Evolutionary conservation across 2,329 filamentous ascomycete species (phyloP), one percentile per base, ranked within the genome.

Genomic region (Ophiostoma himal-ulmi): DNA sequence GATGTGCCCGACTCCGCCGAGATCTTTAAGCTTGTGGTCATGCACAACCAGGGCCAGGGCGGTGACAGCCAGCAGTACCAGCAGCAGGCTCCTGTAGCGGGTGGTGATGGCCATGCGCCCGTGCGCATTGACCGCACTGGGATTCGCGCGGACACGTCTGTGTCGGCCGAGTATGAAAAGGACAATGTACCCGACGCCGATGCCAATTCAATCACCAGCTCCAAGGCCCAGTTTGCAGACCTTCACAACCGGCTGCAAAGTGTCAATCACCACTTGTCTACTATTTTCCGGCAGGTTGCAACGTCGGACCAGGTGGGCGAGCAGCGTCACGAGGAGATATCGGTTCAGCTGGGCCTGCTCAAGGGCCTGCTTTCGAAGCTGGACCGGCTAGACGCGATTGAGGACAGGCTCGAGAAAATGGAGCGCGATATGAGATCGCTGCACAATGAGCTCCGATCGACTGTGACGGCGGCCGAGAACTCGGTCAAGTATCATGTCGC

Each of bases 1-100:
- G 94, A 98, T 75, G 94, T 89, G 76, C 93, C 95, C 0, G 95
- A 99, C 81, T 96, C 93, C 5, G 96, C 97, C 76, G 95, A 99
- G 80, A 80, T 97, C 74, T 95, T 94, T 83, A 96, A 94, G 78
- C 86, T 98, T 77, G 85, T 91, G 48, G 87, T 95, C 68, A 87
- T 89, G 77, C 89, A 86, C 13, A 85, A 88, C 36, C 30, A 68
- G 26, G 76, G 85, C 8, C 85, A 87, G 36, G n/a, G 39, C 36
- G 76, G 78, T 60, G 37, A 79, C 68, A 11, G 48, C 14, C 60
- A 71, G 48, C 36, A 71, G 7, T 37, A 71, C 39, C 70, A 67
- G 57, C 57, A 70, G 67, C 69, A 71, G 52, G 54, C 68, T 26
- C 66, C 69, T 4, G 70, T 71, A 7, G 57, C 57, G 7, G 57